A percentile compares a stretch with the other conserved stretches of the same genome.
Conservation (phyloP, 495 filamentous ascomycete species). For the Pseudotulostoma volvatum region DNA sequence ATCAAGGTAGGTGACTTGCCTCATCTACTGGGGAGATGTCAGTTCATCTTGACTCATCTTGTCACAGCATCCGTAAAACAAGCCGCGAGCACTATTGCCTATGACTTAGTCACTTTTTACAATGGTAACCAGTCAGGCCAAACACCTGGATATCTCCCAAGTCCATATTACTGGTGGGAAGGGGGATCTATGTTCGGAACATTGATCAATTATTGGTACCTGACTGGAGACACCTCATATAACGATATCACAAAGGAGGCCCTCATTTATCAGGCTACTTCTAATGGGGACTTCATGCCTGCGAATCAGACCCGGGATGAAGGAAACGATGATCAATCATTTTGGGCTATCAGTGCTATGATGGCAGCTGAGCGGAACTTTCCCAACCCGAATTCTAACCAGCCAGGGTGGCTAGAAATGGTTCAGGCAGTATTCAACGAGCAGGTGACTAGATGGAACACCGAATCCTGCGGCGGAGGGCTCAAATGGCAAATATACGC, state of each 20-base stretch:
- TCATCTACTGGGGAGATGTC: too few relatives aligned
- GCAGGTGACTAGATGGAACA: conserved; percentile 57
- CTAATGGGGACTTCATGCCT: conserved; percentile 58
- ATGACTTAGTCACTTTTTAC: conserved; percentile 43
- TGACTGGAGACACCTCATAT: conserved; percentile 60
- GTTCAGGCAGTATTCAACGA: conserved; percentile 73
- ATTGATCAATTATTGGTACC: conserved; percentile 70
- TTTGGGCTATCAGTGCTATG: conserved; percentile 76
- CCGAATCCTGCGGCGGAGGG: conserved; percentile 47
- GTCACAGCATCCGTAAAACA: conserved; percentile 34
- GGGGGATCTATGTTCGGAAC: conserved; percentile 60
- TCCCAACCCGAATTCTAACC: conserved; percentile 34
- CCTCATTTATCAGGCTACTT: conserved; percentile 53
- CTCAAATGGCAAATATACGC: conserved; percentile 75
- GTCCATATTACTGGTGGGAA: conserved; percentile 77
- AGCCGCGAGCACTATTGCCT: conserved; percentile 24
- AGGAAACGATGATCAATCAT: conserved; percentile 77
- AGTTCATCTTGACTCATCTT: too few relatives aligned
- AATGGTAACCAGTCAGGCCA: conserved; percentile 56
- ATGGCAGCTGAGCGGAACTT: conserved; percentile 65
- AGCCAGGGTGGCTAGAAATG: conserved; percentile 61
- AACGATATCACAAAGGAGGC: conserved; percentile 52
- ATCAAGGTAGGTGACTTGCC: too few relatives aligned
- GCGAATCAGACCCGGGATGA: conserved; percentile 58
- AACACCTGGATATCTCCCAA: conserved; percentile 52